Conservation (phyloP, 371 early-diverging fungal genomes). For the Cokeromyces recurvatus region DNA sequence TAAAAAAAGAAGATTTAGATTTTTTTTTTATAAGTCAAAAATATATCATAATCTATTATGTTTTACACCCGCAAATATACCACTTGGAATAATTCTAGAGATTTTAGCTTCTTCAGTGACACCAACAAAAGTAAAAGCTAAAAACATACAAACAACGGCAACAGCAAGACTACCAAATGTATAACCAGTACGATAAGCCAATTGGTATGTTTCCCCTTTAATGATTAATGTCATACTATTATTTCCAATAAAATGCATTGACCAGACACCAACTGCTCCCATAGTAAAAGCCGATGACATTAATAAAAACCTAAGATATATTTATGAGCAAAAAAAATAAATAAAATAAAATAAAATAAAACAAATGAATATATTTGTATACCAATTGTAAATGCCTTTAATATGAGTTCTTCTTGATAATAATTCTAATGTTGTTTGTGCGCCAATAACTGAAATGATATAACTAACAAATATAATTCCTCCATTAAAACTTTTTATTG, state of each 20-base stretch:
- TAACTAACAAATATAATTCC: conserved; percentile 25
- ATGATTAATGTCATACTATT: conserved; percentile 28
- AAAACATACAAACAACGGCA: conserved; percentile 34
- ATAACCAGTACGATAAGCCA: conserved; percentile 34
- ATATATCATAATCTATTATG: neutral
- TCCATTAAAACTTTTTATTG: conserved; percentile 14
- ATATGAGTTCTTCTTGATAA: conserved; percentile 23
- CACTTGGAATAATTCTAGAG: conserved; percentile 33
- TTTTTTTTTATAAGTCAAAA: neutral
- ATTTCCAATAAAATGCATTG: conserved; percentile 51
- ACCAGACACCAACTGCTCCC: conserved; percentile 46
- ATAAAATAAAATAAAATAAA: too few species aligned
- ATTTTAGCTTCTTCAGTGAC: conserved; percentile 34
- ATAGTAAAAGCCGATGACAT: conserved; percentile 32
- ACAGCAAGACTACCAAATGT: conserved; percentile 39
- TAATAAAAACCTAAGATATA: conserved; percentile 35
- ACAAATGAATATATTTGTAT: too few species aligned
- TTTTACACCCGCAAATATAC: conserved; percentile 40
- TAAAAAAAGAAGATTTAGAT: neutral
- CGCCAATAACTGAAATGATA: conserved; percentile 20
- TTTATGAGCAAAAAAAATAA: neutral
- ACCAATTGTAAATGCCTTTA: conserved; percentile 26
- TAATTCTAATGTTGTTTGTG: conserved; percentile 25
- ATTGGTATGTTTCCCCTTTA: conserved; percentile 13
- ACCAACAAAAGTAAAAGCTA: conserved; percentile 39